These are phyloP conservation scores for Datura wrightii DNA, from an alignment of 257 asterid species.

Conservation along the genomic window DNA sequence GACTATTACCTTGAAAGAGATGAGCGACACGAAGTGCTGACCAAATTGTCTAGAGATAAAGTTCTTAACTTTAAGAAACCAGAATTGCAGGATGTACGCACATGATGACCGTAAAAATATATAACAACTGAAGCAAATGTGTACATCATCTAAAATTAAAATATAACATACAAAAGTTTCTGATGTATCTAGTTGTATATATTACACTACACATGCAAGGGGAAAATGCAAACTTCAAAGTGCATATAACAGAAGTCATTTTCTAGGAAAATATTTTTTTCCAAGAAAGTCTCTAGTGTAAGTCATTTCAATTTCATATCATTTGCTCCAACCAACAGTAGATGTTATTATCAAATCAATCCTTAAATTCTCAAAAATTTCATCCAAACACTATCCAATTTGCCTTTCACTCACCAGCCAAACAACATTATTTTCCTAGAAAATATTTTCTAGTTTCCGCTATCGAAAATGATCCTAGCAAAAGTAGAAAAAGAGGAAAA, in stretches of 20 bases:
- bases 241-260: background rate
- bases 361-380: background rate
- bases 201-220: background rate
- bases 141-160: background rate
- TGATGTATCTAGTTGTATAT: no score
- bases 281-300: background rate
- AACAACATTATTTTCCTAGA: background rate
- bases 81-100: background rate
- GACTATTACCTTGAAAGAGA: background rate
- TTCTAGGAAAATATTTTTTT: background rate
- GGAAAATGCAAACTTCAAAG: background rate
- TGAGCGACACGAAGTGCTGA: background rate
- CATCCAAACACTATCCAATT: background rate
- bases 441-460: background rate
- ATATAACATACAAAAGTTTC: background rate
- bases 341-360: background rate
- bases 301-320: background rate
- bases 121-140: background rate
- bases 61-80: background rate
- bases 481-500: background rate
- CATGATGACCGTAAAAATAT: background rate
- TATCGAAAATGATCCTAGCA: background rate
- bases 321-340: background rate
- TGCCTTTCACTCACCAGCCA: background rate
- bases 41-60: background rate